A percentile compares a stretch with the other conserved stretches of the same genome.
Conservation (phyloP, 2,329 filamentous ascomycete species). For the Lachnellula hyalina region DNA sequence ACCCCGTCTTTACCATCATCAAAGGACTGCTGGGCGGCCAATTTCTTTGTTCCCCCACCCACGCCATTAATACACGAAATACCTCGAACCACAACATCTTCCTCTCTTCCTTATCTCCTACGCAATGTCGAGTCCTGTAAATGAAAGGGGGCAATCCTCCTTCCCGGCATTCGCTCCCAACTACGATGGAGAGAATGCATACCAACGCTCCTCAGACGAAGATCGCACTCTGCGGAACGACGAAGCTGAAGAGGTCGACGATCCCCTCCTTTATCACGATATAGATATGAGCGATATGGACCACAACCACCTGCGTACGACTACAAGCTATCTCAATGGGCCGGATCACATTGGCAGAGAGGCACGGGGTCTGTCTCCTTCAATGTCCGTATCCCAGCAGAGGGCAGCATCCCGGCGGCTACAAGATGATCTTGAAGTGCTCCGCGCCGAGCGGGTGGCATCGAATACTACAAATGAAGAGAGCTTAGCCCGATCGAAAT, state of each 20-base stretch:
- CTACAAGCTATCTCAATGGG: slow-evolving; percentile 37
- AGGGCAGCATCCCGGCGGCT: slow-evolving; percentile 56
- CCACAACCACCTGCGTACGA: slow-evolving; percentile 42
- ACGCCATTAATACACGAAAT: neutral
- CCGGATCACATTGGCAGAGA: slow-evolving; percentile 23
- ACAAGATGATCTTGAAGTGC: slow-evolving; percentile 60
- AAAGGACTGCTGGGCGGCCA: slow-evolving; percentile 6
- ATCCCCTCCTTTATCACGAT: slow-evolving; percentile 9
- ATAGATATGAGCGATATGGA: slow-evolving; percentile 23
- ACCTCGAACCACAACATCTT: neutral
- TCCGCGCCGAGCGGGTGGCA: slow-evolving; percentile 59
- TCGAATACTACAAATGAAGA: slow-evolving; percentile 25
- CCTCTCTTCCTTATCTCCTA: neutral
- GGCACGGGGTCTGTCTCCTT: slow-evolving; percentile 14
- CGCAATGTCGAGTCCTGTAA: slow-evolving; percentile 27
- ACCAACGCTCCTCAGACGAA: slow-evolving; percentile 28
- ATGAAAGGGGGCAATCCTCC: slow-evolving; percentile 29
- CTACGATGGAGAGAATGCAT: slow-evolving; percentile 5
- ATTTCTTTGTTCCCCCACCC: neutral
- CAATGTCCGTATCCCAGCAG: slow-evolving; percentile 47
- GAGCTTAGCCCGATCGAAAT: slow-evolving; percentile 34
- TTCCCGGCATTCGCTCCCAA: slow-evolving; percentile 28
- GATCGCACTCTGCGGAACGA: slow-evolving; percentile 26
- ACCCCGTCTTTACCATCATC: neutral
- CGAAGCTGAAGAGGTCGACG: neutral